phyloP scores from a whole-genome alignment of 2,329 filamentous ascomycete genomes.

The Fusarium brevicatenulatum region DNA sequence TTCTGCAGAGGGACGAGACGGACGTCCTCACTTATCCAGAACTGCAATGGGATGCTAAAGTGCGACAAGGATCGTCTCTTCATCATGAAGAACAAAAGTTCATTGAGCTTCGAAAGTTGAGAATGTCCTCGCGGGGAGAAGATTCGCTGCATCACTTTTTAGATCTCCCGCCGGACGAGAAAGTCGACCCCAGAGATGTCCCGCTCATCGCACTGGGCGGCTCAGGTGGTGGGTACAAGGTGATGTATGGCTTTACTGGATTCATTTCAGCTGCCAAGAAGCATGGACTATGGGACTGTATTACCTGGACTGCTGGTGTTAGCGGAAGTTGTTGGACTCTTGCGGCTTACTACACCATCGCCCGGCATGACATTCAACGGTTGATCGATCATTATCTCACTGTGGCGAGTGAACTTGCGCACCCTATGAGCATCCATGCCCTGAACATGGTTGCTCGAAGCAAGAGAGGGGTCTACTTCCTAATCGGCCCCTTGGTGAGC shows the following conservation, averaged over 20 bases:
- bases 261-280: slow-evolving; percentile 34
- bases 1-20: slow-evolving; percentile 13
- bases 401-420: slow-evolving; percentile 29
- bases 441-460: slow-evolving; percentile 28
- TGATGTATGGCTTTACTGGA: slow-evolving; percentile 39
- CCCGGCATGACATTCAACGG: slow-evolving; percentile 19
- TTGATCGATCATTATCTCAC: slow-evolving; percentile 33
- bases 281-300: slow-evolving; percentile 31
- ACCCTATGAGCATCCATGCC: slow-evolving; percentile 34
- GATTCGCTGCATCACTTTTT: slow-evolving; percentile 31
- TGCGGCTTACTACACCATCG: slow-evolving; percentile 40
- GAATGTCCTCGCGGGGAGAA: slow-evolving; percentile 21
- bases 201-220: slow-evolving; percentile 37
- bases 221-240: slow-evolving; percentile 38
- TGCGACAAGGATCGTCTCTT: slow-evolving; percentile 23
- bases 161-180: background rate
- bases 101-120: slow-evolving; percentile 16
- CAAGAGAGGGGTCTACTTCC: slow-evolving; percentile 34
- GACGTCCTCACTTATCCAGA: slow-evolving; percentile 35
- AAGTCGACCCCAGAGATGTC: slow-evolving; percentile 29
- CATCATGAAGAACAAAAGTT: slow-evolving; percentile 24
- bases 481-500: slow-evolving; percentile 31
- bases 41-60: slow-evolving; percentile 32
- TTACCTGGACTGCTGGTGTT: slow-evolving; percentile 37
- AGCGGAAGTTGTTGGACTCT: slow-evolving; percentile 43